Base-by-base conservation (phyloP, 148 eudicot genomes). In the Vaccinium darrowii region DNA sequence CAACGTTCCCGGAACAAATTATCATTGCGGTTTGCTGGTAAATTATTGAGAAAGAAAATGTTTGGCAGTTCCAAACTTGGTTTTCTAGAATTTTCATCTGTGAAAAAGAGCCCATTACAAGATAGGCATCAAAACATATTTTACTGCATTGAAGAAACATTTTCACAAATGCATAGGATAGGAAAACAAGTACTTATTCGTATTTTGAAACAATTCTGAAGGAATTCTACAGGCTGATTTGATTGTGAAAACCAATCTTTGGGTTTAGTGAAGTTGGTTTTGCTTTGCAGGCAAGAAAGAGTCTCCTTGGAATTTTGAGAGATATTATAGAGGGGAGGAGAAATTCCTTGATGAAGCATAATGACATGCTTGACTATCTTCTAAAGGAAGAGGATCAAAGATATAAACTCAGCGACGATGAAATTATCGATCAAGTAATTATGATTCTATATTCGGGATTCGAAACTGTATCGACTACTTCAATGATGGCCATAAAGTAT, bases 401-500 rank as follows among this genome's bases (percentile, higher is more conserved):
- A 78, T 85, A 92, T 50, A 89, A 87, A 78, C 84, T 94, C 49
- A 91, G 36, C 72, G 98, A 96, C 62, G 94, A 92, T 30, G 95
- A 96, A 83, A 89, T 94, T 52, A 85, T 92, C 83, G 98, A 96
- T 90, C 95, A 93, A 75, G 89, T 93, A 60, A 89, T 96, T 62
- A 94, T 94, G 10, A 87, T 94, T 69, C 87, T 92, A 74, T 91
- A 96, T 86, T 94, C 98, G 6, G 98, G 98, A 10, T 93, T 91
- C 36, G 98, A 96, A 81, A 94, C 98, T 47, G 95, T 94, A 11
- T 94, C 98, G 9, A 94, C 93, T 43, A 96, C 98, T 80, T 88
- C 97, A 27, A 96, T 96, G 98, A 94, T 96, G 98, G 97, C 94
- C 63, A 90, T 94, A 82, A 96, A 96, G 89, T 94, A 94, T 86